Base-by-base conservation (phyloP, 352 stramenopile species). In the Halophytophthora batemanensis region DNA sequence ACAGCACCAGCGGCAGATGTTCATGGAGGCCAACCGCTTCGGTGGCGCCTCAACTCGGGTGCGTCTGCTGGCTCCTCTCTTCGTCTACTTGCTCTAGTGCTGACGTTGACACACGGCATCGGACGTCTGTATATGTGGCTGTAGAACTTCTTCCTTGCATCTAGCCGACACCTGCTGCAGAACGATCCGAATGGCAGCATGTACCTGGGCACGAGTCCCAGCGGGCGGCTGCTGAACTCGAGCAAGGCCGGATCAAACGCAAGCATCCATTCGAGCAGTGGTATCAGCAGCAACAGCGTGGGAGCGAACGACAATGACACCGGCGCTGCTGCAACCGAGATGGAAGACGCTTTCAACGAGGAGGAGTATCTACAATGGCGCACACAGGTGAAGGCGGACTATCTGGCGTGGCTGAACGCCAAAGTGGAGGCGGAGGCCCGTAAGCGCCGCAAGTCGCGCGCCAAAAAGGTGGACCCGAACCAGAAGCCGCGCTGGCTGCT, bases 331-430 rank as follows among this genome's bases (percentile, higher is more conserved):
- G 37, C 18, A 8, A 21, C 56, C 10, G 22, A 50, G 10, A 42
- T 11, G 13, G 43, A 15, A 15, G 43, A 21, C 36, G 46, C 38
- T 0, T 86, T 87, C 33, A 56, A 87, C 47, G 79, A 90, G 53
- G 56, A 71, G 13, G 69, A 82, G 39, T 87, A 87, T 59, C 46
- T 75, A 23, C 53, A 74, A 31, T 90, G 78, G 78, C 71, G 76
- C n/a, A 87, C 76, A 3, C 45, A 86, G 56, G 69, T 87, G 33
- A 86, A 90, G 59, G 73, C 81, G 14, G 75, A 90, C 60, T 90
- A 90, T 46, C 40, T 90, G 35, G 73, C 67, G 44, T 88, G 79
- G 79, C 50, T 88, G 36, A 77, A 72, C 34, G 72, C 73, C 42
- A 87, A 87, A 50, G 52, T 88, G 5, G 77, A 76, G 43, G 61